Evolutionary conservation across 1,284 basidiomycete genomes (phyloP), one percentile per base, ranked within the genome.

Genomic region (Trichosporon coremiiforme): DNA sequence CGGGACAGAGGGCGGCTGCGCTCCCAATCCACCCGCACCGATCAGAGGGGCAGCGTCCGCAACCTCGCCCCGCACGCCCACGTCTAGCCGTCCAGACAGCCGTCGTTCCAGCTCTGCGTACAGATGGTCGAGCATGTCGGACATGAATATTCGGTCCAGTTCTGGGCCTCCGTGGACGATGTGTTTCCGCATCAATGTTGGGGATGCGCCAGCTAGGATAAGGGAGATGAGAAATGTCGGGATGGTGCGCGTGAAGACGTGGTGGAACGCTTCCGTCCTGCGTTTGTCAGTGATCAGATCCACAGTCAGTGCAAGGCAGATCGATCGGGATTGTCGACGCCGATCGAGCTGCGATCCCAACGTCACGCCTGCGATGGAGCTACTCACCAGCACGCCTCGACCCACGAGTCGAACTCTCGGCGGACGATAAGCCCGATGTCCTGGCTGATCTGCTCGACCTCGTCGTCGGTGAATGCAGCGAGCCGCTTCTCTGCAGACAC

Each of bases 261-360:
- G 80, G 70, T 84, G 83, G 68, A 83, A 84, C 25, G 83, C 80
- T 73, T 84, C 83, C 65, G 80, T 78, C 83, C 83, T 84, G 70
- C 12, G 64, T n/a, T 10, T 22, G 22, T 53, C 50, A 53, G 10
- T 33, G 29, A 35, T 65, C 33, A 65, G 68, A 66, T 22, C 29
- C 31, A 25, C 13, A 50, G 10, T 12, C 10, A 20, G 13, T 45
- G 13, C 17, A 45, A 20, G 36, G 29, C 29, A 15, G 57, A 13
- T 36, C 45, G 15, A n/a, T 45, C 41, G 41, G 41, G 41, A 45
- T 45, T n/a, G 41, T 45, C 17, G 6, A 10, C 5, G 29, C 36
- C 35, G 63, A 31, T 33, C 57, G 31, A 20, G 17, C 57, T 25
- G 22, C 29, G 25, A 8, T 33, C 31, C 29, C 31, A 20, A 31